Percentiles rank a stretch among this genome's conserved stretches.
Evolutionary conservation across 2,329 filamentous ascomycete species (phyloP).

Genomic region (Pestalotiopsis sp.): DNA sequence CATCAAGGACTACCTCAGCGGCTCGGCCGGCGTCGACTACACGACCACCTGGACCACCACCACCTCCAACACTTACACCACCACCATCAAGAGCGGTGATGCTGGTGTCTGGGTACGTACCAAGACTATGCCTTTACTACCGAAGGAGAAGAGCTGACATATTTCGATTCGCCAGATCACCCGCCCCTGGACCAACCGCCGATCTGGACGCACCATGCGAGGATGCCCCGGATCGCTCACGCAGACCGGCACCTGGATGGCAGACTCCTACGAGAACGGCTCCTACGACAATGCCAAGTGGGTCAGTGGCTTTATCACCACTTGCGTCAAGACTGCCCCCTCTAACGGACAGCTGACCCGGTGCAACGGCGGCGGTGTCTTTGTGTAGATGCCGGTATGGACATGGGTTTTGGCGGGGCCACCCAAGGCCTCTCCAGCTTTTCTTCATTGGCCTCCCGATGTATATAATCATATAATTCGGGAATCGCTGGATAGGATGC

Average conservation of each 20-base stretch:
- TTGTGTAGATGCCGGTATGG: background rate
- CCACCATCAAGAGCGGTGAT: conserved; percentile 1
- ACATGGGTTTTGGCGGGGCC: background rate
- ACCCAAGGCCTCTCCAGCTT: background rate
- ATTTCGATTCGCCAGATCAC: background rate
- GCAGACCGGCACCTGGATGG: conserved; percentile 2
- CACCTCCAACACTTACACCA: conserved; percentile 2
- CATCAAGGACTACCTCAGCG: conserved; percentile 2
- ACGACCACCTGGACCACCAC: conserved; percentile 2
- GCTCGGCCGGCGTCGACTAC: background rate
- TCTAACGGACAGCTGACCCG: background rate
- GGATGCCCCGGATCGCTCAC: conserved; percentile 1
- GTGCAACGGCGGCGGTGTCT: background rate
- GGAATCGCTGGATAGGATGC: background rate
- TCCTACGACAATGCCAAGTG: conserved; percentile 5
- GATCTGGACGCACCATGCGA: conserved; percentile 1
- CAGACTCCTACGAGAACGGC: conserved; percentile 2
- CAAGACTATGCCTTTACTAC: background rate
- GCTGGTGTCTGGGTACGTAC: background rate
- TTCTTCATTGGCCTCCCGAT: background rate
- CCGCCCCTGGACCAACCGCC: background rate
- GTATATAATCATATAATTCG: background rate
- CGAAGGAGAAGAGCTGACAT: background rate
- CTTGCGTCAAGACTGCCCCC: background rate
- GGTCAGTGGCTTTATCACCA: conserved; percentile 3